Evolutionary conservation across 1,284 basidiomycete species (phyloP), one percentile per base, ranked within the genome.

Genomic region (Anthracocystis setariae): DNA sequence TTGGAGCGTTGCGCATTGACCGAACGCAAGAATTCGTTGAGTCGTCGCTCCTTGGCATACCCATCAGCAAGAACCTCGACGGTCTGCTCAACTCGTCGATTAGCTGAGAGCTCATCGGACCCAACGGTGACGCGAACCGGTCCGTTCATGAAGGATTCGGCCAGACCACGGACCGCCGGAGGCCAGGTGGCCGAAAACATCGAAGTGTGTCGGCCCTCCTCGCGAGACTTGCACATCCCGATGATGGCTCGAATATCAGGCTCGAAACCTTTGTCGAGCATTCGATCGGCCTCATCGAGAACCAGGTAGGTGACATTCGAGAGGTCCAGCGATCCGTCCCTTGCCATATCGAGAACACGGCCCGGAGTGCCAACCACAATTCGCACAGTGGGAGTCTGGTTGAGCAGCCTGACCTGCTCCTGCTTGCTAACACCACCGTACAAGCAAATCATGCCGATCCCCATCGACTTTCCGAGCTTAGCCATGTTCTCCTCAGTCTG

Each of bases 191-290:
- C 95, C 59, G 93, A 96, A 85, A 98, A 85, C 85, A 85, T 85
- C 61, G 79, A 82, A 5, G 85, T 85, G 66, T 83, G 80, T 44
- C 84, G 70, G 3, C 78, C 79, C 23, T 80, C 62, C 39, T 78
- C 73, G 51, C 76, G 67, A 73, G 90, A 90, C 27, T 90, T 90
- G 73, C 81, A 84, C 76, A 88, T 87, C 8, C 88, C 90, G 67
- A 98, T 94, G 79, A 99, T 98, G 58, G 88, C 88, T 47, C 93
- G 87, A 72, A 98, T 98, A 83, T 98, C 96, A 78, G 97, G 96
- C 85, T 99, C 96, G 84, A 99, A 99, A 0, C 96, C 96, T 79
- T 92, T 94, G 84, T 98, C 96, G 46, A 99, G 86, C 95, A 98
- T 98, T 45, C 95, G 88, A 85, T 99, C 95, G 2, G 95, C 95